phyloP scores from a whole-genome alignment of 2,329 filamentous ascomycete genomes.

The Graphilbum ipis-grandicollis region DNA sequence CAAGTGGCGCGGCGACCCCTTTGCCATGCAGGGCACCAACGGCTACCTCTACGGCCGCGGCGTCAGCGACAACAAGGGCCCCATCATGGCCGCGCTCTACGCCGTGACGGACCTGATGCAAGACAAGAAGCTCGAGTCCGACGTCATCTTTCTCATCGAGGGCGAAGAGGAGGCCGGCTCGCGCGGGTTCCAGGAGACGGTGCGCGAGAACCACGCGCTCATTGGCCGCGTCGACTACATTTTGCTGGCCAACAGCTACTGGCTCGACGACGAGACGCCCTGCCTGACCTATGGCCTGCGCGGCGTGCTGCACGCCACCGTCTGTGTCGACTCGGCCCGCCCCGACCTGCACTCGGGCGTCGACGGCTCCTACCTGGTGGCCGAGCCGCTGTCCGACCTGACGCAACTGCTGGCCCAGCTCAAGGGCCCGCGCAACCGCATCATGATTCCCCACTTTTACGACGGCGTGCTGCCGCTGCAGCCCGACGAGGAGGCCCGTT shows the following conservation, averaged over 20 bases:
- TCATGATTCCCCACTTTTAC: conserved; percentile 80
- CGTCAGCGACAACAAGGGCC: conserved; percentile 96
- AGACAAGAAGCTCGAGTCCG: conserved; percentile 66
- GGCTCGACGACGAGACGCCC: conserved; percentile 89
- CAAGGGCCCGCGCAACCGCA: conserved; percentile 61
- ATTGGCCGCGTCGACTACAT: conserved; percentile 93
- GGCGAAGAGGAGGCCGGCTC: conserved; percentile 94
- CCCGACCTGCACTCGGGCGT: conserved; percentile 92
- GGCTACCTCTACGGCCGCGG: conserved; percentile 90
- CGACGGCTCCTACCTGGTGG: conserved; percentile 79
- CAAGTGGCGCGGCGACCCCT: conserved; percentile 80
- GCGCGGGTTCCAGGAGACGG: conserved; percentile 71
- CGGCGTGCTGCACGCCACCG: conserved; percentile 82
- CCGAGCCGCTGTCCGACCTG: conserved; percentile 84
- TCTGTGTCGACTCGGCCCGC: conserved; percentile 70
- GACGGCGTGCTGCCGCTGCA: conserved; percentile 65
- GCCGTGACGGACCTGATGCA: conserved; percentile 80
- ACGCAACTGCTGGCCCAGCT: conserved; percentile 68
- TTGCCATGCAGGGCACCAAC: conserved; percentile 73
- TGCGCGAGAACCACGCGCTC: conserved; percentile 60
- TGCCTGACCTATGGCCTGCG: conserved; percentile 89
- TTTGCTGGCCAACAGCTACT: conserved; percentile 91
- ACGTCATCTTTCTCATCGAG: conserved; percentile 88
- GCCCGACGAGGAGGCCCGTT: conserved; percentile 59
- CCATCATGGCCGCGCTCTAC: conserved; percentile 83